These are phyloP conservation scores for Fusarium ambrosium DNA, from an alignment of 2,329 filamentous ascomycete genomes.

Conservation along the genomic window DNA sequence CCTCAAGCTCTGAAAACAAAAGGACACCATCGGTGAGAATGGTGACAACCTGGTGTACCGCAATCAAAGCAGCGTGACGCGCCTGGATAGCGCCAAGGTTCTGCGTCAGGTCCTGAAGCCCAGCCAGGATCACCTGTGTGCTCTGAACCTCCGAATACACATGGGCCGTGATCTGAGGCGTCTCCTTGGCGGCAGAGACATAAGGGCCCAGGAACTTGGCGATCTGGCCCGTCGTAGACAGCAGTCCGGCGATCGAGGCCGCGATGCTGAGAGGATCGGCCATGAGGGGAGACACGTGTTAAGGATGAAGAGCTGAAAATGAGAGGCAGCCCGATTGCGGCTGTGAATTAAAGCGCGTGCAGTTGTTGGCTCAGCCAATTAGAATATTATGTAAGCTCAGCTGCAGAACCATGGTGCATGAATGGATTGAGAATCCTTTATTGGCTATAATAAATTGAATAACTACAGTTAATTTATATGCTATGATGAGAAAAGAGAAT, in stretches of 20 bases:
- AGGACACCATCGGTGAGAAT: constrained; percentile 17
- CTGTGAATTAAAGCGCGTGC: not conserved
- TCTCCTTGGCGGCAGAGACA: constrained; percentile 26
- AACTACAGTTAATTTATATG: too few relatives aligned
- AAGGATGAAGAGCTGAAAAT: constrained; percentile 3
- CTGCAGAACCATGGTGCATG: not conserved
- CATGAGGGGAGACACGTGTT: not conserved
- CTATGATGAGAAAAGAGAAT: too few relatives aligned
- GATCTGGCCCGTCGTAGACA: not conserved
- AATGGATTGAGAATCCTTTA: too few relatives aligned
- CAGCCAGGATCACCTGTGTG: constrained; percentile 12
- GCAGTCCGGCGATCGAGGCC: constrained; percentile 24
- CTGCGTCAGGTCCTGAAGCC: not conserved
- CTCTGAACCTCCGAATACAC: constrained; percentile 28
- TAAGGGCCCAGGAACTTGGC: constrained; percentile 20
- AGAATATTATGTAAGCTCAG: not conserved
- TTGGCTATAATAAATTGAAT: too few relatives aligned
- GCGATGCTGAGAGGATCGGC: constrained; percentile 23
- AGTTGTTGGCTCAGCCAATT: not conserved
- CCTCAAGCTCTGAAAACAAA: constrained; percentile 26
- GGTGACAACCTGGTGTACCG: not conserved
- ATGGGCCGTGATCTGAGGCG: constrained; percentile 17
- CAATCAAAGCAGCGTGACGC: not conserved
- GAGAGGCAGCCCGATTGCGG: constrained; percentile 6
- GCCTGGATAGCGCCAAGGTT: not conserved